Conservation (phyloP, 495 filamentous ascomycete genomes). For the Aspergillus conjunctus region DNA sequence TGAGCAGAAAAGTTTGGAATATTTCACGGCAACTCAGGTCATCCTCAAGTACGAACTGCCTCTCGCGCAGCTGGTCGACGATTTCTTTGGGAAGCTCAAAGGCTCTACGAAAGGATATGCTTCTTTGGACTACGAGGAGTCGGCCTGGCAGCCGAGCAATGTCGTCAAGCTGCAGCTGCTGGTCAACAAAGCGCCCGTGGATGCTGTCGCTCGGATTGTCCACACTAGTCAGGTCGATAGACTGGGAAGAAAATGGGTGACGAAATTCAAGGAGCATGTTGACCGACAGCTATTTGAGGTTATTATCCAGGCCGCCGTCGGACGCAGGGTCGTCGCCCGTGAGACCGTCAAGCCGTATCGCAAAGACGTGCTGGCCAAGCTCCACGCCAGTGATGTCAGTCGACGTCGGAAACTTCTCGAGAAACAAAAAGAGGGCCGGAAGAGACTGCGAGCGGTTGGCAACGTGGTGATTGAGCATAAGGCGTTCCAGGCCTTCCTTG, state of each 20-base stretch:
- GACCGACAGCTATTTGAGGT: conserved; percentile 96
- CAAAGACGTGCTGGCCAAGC: conserved; percentile 90
- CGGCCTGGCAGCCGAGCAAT: conserved; percentile 76
- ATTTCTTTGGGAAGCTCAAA: conserved; percentile 97
- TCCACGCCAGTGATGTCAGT: conserved; percentile 87
- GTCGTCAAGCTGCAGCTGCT: conserved; percentile 90
- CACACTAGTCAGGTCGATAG: conserved; percentile 76
- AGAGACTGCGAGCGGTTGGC: conserved; percentile 70
- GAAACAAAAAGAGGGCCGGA: conserved; percentile 95
- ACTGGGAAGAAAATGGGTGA: conserved; percentile 83
- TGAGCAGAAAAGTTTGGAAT: conserved; percentile 79
- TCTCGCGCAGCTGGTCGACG: conserved; percentile 85
- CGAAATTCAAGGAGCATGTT: conserved; percentile 96
- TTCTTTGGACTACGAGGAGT: conserved; percentile 92
- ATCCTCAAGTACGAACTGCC: conserved; percentile 93
- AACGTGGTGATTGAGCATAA: conserved; percentile 92
- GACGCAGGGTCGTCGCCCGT: conserved; percentile 80
- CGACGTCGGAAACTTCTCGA: conserved; percentile 85
- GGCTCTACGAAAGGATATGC: conserved; percentile 82
- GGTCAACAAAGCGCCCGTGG: conserved; percentile 90
- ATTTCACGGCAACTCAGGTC: conserved; percentile 92
- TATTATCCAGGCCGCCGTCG: conserved; percentile 88
- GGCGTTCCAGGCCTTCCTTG: conserved; percentile 88
- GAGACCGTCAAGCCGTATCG: conserved; percentile 97
- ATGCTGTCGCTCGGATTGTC: conserved; percentile 89